Evolutionary conservation across 2,329 filamentous ascomycete species (phyloP), one percentile per base, ranked within the genome.

Genomic region (Exophiala viscosa): DNA sequence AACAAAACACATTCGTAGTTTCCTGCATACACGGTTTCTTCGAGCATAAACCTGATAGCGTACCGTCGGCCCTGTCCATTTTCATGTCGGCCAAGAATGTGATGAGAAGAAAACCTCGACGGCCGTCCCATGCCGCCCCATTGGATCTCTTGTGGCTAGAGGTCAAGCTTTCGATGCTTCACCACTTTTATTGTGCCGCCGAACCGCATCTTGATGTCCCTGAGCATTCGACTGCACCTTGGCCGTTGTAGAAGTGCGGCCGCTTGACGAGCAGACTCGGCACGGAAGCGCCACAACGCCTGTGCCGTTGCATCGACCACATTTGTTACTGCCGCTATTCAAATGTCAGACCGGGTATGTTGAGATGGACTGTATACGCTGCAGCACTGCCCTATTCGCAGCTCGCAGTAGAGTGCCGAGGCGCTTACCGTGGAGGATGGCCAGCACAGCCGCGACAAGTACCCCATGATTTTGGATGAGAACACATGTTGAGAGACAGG

Each of bases 381-480:
- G 23, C 23, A 28, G 8, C 23, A 28, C 8, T 7, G 23, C 23
- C n/a, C n/a, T n/a, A n/a, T n/a, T 28, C 23, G 23, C 8, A 7
- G 23, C 5, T 5, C 5, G 23, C 23, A 28, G 23, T 7, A 28
- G 8, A 17, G 20, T n/a, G 40, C 18, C 10, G 18, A 13, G 33
- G 23, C 11, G 34, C 51, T 46, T 43, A 57, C 55, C 55, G 43
- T 33, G 55, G 51, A 48, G 55, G 44, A 28, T 57, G 36, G 34
- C 55, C 55, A 45, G 50, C 51, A 33, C 55, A 54, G 17, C 43
- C 44, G 47, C 44, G 36, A 40, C 55, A 57, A 14, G 47, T 51
- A 5, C 17, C 31, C 39, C 33, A 53, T 36, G 35, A 20, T 28
- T 54, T 57, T n/a, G 46, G 35, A 40, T 57, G 54, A 20, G 45